phyloP scores from a whole-genome alignment of 805 yeast species.

The Groenewaldozyma tartarivorans region DNA sequence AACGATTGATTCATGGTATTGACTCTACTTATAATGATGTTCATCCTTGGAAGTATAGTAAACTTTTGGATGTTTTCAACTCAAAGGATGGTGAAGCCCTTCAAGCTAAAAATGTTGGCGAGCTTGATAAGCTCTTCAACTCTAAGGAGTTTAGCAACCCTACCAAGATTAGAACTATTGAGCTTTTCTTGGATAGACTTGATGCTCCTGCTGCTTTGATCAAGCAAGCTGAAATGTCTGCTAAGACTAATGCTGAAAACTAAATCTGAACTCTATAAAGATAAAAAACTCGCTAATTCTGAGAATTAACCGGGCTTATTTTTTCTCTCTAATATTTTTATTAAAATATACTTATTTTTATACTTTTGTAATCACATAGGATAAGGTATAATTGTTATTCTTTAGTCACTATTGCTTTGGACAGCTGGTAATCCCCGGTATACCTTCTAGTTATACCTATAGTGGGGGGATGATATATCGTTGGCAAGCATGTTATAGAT shows the following conservation, averaged over 20 bases:
- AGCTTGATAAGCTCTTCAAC: conserved; percentile 35
- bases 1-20: conserved; percentile 50
- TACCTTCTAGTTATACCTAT: too few species aligned
- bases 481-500: too few species aligned
- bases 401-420: too few species aligned
- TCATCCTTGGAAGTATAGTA: conserved; percentile 50
- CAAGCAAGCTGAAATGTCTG: conserved; percentile 57
- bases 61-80: conserved; percentile 42
- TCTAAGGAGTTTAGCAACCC: conserved; percentile 33
- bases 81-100: conserved; percentile 36
- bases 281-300: too few species aligned
- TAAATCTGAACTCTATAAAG: too few species aligned
- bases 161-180: conserved; percentile 43
- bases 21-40: conserved; percentile 49
- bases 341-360: too few species aligned
- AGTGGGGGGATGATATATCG: too few species aligned
- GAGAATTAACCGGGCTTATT: too few species aligned
- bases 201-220: conserved; percentile 57
- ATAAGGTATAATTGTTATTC: too few species aligned
- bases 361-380: too few species aligned
- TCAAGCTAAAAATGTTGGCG: conserved; percentile 39
- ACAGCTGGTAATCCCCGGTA: too few species aligned
- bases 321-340: too few species aligned
- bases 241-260: conserved; percentile 30
- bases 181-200: conserved; percentile 47